These are phyloP conservation scores for Antitrichia curtipendula DNA, from an alignment of 225 moss, liverwort and hornwort genomes.

Conservation along the genomic window DNA sequence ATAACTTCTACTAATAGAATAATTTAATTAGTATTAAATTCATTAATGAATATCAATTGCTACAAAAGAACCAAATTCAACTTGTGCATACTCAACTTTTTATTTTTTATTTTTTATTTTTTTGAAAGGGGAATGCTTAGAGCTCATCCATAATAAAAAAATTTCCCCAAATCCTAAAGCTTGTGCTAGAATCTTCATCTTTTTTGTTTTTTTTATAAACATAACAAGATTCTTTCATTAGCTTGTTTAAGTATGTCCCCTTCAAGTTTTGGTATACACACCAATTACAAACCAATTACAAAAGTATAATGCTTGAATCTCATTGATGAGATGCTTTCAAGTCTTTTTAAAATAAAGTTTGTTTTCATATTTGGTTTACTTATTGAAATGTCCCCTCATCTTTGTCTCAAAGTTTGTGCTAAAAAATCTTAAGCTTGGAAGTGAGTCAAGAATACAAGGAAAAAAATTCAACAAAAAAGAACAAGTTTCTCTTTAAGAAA, in stretches of 20 bases:
- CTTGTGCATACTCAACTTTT: neutral
- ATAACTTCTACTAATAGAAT: neutral
- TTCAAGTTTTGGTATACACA: neutral
- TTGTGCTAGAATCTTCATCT: too few relatives aligned
- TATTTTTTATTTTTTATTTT: too few relatives aligned
- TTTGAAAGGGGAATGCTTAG: fast-evolving
- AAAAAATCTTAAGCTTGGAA: neutral
- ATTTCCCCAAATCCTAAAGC: too few relatives aligned
- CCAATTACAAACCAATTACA: too few relatives aligned
- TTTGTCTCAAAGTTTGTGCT: neutral
- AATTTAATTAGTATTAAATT: too few relatives aligned
- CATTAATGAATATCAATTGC: too few relatives aligned
- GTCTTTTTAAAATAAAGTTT: neutral
- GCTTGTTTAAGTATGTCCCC: neutral
- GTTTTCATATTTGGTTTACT: too few relatives aligned
- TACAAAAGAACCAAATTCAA: too few relatives aligned
- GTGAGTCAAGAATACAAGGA: neutral
- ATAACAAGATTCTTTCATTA: neutral
- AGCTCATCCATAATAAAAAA: neutral
- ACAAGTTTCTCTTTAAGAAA: too few relatives aligned
- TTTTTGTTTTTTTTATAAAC: neutral
- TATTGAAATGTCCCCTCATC: too few relatives aligned
- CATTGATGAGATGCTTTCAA: neutral
- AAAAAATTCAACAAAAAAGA: neutral
- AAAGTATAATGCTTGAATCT: neutral